These are phyloP conservation scores for Hirschioporus abietinus DNA, from an alignment of 768 basidiomycete species.

Conservation along the genomic window DNA sequence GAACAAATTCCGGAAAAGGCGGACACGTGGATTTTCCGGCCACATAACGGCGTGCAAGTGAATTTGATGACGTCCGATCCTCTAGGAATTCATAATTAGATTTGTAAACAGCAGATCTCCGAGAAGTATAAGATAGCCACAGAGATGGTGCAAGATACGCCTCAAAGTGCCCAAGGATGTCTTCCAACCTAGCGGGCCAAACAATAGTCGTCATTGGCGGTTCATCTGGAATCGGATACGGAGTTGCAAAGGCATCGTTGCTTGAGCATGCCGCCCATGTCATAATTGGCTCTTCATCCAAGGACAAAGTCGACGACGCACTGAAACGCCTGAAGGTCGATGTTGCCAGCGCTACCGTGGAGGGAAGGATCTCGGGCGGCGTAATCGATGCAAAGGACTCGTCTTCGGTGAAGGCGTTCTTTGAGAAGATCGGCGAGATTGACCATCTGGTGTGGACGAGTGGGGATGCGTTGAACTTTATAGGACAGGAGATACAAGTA, in stretches of 20 bases:
- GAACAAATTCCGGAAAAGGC: too few relatives aligned
- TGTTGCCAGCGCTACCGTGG: neutral
- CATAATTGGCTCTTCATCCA: slow-evolving; percentile 10
- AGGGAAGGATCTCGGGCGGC: slow-evolving; percentile 5
- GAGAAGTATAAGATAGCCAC: too few relatives aligned
- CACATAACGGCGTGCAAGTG: too few relatives aligned
- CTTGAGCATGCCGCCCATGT: slow-evolving; percentile 5
- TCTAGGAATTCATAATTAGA: too few relatives aligned
- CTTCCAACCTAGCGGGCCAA: slow-evolving; percentile 5
- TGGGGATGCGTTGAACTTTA: slow-evolving; percentile 1
- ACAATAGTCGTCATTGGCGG: slow-evolving; percentile 11
- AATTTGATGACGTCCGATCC: too few relatives aligned
- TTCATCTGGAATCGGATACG: slow-evolving; percentile 12
- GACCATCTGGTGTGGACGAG: slow-evolving; percentile 14
- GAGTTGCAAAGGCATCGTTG: slow-evolving; percentile 9
- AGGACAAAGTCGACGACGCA: slow-evolving; percentile 5
- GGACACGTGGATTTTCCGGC: too few relatives aligned
- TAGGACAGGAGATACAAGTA: too few relatives aligned
- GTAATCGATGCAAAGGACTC: slow-evolving; percentile 8
- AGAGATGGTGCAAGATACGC: neutral
- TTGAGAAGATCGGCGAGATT: slow-evolving; percentile 9
- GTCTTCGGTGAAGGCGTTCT: slow-evolving; percentile 6
- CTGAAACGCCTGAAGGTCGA: slow-evolving; percentile 2
- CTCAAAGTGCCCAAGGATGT: neutral
- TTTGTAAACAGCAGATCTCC: too few relatives aligned